Evolutionary conservation across 495 filamentous ascomycete genomes (phyloP), one percentile per base, ranked within the genome.

Genomic region (Viridothelium virens): DNA sequence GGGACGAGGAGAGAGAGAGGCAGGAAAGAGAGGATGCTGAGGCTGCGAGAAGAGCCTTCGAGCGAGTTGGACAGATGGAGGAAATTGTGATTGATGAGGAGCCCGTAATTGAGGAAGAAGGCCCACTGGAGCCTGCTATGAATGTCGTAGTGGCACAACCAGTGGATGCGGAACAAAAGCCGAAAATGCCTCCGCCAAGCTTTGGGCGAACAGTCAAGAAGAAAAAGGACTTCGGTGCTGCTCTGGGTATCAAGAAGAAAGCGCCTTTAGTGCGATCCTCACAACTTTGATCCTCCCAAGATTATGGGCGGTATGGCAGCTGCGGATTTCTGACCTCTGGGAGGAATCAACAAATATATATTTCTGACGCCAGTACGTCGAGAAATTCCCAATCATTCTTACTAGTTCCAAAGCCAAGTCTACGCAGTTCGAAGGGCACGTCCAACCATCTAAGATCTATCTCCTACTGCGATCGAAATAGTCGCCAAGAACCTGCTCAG

Each of bases 161-260:
- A 25, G 48, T 14, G 48, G 65, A 75, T 73, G 18, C 70, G 71
- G 73, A 70, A 70, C 74, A 74, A 66, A 67, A 63, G 68, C 69
- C 36, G 4, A 65, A 36, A 5, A 67, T 67, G 66, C 65, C 66
- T 33, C 73, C 73, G 62, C 77, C 82, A 65, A 85, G 81, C 2
- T 95, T 96, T 75, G 89, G 89, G 72, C 79, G 88, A 65, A 84
- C 86, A 36, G 85, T 89, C 67, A 95, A 92, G 81, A 87, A 89
- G 74, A 96, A 93, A 77, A 93, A 92, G 80, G 85, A 89, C 64
- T 79, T 87, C 63, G 74, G 81, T 10, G 87, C 86, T 38, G 76
- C 85, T 37, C 72, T 96, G 68, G 92, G 92, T 1, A 97, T 96
- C 72, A 97, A 96, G 82, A 96, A 92, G 83, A 96, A 95, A 79